Percentiles rank a stretch among this genome's conserved stretches.
These are phyloP conservation scores for Carpinus viminea DNA, from an alignment of 306 rosid genomes.

Conservation along the genomic window DNA sequence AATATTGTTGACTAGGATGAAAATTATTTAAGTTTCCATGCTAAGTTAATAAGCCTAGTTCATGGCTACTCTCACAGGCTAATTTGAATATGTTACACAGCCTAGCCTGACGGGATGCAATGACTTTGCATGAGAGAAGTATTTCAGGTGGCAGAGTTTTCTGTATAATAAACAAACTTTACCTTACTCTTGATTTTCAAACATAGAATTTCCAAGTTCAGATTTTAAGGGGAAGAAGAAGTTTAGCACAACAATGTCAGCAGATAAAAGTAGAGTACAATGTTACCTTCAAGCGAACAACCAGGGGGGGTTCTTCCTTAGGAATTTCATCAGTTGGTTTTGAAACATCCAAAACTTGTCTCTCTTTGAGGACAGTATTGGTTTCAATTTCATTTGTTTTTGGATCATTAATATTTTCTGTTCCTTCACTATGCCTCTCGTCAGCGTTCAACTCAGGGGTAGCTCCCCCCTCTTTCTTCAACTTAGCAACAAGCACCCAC, in stretches of 20 bases:
- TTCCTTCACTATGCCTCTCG: constrained; percentile 46
- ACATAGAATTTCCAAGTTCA: neutral
- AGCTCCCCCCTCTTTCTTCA: constrained; percentile 84
- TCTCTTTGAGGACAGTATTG: constrained; percentile 40
- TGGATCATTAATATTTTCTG: constrained; percentile 38
- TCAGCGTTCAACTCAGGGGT: constrained; percentile 59
- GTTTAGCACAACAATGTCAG: constrained; percentile 7
- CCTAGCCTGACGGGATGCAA: neutral
- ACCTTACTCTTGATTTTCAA: neutral
- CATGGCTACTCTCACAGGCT: neutral
- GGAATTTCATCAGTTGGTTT: constrained; percentile 58
- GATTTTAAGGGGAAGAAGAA: neutral
- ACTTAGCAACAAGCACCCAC: constrained; percentile 99
- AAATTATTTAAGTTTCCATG: neutral
- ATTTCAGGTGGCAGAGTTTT: neutral
- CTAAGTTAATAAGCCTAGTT: neutral
- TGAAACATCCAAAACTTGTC: constrained; percentile 45
- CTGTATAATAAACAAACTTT: neutral
- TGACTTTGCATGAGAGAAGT: neutral
- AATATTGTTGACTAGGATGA: neutral
- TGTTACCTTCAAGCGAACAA: constrained; percentile 90
- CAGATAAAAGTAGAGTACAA: neutral
- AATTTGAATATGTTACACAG: neutral
- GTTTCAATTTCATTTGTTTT: constrained; percentile 42
- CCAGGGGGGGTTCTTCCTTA: constrained; percentile 74